Conservation (phyloP, 306 rosid genomes). For the Pueraria montana region DNA sequence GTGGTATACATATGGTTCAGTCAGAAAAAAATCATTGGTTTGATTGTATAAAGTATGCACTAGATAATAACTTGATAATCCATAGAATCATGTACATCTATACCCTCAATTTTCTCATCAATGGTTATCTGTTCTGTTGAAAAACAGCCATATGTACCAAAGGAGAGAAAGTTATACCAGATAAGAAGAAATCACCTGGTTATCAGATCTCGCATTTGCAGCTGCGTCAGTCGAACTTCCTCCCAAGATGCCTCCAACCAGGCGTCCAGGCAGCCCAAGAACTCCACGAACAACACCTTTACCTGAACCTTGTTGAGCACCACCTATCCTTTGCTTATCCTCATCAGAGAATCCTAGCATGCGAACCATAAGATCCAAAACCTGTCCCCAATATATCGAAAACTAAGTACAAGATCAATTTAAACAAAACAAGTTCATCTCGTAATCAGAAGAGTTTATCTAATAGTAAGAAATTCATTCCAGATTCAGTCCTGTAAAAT, state of each 20-base stretch:
- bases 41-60: neutral
- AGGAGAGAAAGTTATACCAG: neutral
- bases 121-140: neutral
- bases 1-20: neutral
- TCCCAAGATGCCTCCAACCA: slow-evolving; percentile 86
- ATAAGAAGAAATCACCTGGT: slow-evolving; percentile 58
- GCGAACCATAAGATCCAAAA: slow-evolving; percentile 88
- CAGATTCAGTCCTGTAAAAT: neutral
- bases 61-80: neutral
- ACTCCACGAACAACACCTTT: slow-evolving; percentile 92
- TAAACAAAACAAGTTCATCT: neutral
- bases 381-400: slow-evolving; percentile 56
- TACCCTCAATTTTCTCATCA: slow-evolving; percentile 5
- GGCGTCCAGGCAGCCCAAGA: slow-evolving; percentile 81
- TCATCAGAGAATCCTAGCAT: slow-evolving; percentile 90
- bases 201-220: slow-evolving; percentile 61
- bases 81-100: slow-evolving; percentile 23
- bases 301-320: slow-evolving; percentile 74
- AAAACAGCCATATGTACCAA: neutral
- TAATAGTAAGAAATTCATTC: too few species aligned
- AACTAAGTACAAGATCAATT: slow-evolving; percentile 18
- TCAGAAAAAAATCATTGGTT: neutral
- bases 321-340: slow-evolving; percentile 83
- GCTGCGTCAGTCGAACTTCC: slow-evolving; percentile 62
- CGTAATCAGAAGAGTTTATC: too few species aligned